phyloP scores from a whole-genome alignment of 106 monocot species.

The Dendrobium nobile region DNA sequence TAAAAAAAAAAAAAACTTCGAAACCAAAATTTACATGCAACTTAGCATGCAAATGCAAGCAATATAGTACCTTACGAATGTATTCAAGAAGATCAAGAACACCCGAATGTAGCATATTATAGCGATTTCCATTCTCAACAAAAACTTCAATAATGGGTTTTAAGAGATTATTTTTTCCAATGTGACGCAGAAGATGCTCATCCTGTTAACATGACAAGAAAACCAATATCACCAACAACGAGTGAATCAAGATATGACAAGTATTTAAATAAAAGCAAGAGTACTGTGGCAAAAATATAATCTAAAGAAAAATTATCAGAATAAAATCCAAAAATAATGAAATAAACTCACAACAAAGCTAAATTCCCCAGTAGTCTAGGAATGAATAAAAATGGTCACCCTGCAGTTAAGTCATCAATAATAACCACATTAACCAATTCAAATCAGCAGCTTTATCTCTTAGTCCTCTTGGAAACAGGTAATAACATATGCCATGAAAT shows the following conservation, averaged over 20 bases:
- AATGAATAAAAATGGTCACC: not conserved
- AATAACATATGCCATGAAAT: not conserved
- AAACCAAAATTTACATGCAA: not conserved
- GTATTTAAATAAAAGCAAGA: not conserved
- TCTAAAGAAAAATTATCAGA: not conserved
- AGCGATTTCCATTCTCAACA: slow-evolving; percentile 73
- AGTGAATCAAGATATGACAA: not conserved
- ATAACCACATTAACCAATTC: not conserved
- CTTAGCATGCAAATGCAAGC: not conserved
- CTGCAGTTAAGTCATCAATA: not conserved
- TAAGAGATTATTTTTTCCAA: slow-evolving; percentile 84
- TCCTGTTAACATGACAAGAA: slow-evolving; percentile 48
- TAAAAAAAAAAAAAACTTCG: not conserved
- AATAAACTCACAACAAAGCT: not conserved
- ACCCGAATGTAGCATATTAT: slow-evolving; percentile 93
- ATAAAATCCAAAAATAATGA: not conserved
- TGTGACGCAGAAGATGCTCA: slow-evolving; percentile 68
- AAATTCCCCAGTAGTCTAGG: not conserved
- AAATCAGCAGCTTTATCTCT: not conserved
- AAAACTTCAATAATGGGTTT: slow-evolving; percentile 86
- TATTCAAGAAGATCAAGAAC: slow-evolving; percentile 86
- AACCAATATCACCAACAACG: not conserved
- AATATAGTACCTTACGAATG: slow-evolving; percentile 69
- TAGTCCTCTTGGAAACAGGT: not conserved
- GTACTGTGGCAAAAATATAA: not conserved